Conservation (phyloP, 805 yeast genomes). For the Kuraishia hungarica region DNA sequence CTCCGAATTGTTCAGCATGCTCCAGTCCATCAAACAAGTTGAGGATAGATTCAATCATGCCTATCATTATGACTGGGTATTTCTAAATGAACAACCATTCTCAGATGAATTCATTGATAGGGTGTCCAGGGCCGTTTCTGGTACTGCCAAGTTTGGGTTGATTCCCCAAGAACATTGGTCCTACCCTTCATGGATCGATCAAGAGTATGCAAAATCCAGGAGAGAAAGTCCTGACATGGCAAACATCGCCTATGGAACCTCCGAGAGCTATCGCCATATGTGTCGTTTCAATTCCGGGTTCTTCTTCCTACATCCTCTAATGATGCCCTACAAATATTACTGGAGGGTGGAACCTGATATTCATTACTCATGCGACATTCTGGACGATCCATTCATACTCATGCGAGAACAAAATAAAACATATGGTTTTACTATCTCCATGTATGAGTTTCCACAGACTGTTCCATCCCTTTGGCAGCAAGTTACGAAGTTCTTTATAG, state of each 20-base stretch:
- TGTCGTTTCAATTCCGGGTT: conserved; percentile 41
- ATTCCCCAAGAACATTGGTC: conserved; percentile 40
- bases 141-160: conserved; percentile 29
- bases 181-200: conserved; percentile 34
- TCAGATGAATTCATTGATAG: conserved; percentile 25
- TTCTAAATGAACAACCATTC: conserved; percentile 39
- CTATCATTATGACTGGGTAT: conserved; percentile 33
- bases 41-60: conserved; percentile 29
- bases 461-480: conserved; percentile 41
- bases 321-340: conserved; percentile 40
- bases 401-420: conserved; percentile 38
- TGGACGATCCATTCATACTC: conserved; percentile 39
- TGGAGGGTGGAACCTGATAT: conserved; percentile 54
- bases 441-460: conserved; percentile 38
- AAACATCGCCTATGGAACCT: conserved; percentile 46
- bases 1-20: conserved; percentile 25
- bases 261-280: conserved; percentile 66
- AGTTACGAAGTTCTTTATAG: conserved; percentile 31
- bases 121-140: conserved; percentile 27
- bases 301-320: conserved; percentile 38
- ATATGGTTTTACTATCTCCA: conserved; percentile 42
- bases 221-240: conserved; percentile 18
- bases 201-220: conserved; percentile 19
- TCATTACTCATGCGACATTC: conserved; percentile 40
- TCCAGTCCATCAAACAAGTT: conserved; percentile 26